Base-by-base conservation (phyloP, 495 filamentous ascomycete species). In the Elasticomyces elasticus region DNA sequence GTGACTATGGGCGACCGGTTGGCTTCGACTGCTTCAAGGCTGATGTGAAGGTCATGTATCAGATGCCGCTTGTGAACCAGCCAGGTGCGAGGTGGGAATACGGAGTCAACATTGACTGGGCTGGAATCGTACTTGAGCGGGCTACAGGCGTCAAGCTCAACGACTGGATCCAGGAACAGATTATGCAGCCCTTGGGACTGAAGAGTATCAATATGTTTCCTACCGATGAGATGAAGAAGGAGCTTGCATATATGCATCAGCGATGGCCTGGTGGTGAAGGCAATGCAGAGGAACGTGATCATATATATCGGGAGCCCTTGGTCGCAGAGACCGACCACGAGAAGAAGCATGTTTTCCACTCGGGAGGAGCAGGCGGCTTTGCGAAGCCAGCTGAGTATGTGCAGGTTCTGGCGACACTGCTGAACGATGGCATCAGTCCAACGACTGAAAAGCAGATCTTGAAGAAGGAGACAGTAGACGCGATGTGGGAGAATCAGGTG, bases 401-500 rank as follows among this genome's bases (percentile, higher is more conserved):
- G 51, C 62, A 68, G 42, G 64, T 69, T 35, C 48, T 69, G 12
- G 67, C 67, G 0, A 56, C 64, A 3, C 53, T 71, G 33, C 55
- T 67, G 22, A 71, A 71, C 51, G 54, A 64, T 51, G 69, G 69
- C 51, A 68, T 42, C 19, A 62, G 52, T 9, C 76, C 79, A 0
- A 66, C 23, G 1, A 82, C 80, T 1, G 66, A 66, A 0, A 55
- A 40, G 0, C 65, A 71, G 35, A 66, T 85, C 37, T 69, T 84
- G 17, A 60, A 65, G 15, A 61, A 67, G 1, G 62, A 68, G 11
- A 81, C 80, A 2, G 72, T 84, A 0, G 67, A 78, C 5, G 60
- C 73, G 41, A 83, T 84, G 76, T 83, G 77, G 67, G 64, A 60
- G 49, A 80, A 84, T 64, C 79, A 82, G 55, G 76, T 85, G 54